phyloP scores from a whole-genome alignment of 352 stramenopile species.

The Thraustotheca clavata region DNA sequence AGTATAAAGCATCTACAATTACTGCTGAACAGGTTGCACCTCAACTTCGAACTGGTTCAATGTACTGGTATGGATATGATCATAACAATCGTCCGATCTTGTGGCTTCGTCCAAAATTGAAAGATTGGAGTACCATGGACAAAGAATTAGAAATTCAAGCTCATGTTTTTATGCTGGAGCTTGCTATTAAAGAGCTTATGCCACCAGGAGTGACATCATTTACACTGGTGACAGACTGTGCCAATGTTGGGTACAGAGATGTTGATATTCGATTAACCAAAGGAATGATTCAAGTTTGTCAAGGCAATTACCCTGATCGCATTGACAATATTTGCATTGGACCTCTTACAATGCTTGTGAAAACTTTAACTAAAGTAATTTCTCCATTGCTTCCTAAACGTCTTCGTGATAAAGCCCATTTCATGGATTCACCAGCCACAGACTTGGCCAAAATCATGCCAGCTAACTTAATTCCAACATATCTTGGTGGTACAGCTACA shows the following conservation, averaged over 20 bases:
- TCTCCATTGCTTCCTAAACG: slow-evolving; percentile 47
- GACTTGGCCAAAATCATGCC: slow-evolving; percentile 54
- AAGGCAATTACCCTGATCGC: slow-evolving; percentile 56
- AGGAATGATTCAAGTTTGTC: slow-evolving; percentile 39
- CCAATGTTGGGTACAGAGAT: slow-evolving; percentile 35
- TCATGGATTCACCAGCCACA: slow-evolving; percentile 43
- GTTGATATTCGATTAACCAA: slow-evolving; percentile 55
- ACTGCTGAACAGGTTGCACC: slow-evolving; percentile 33
- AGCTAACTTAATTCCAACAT: slow-evolving; percentile 38
- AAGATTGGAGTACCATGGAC: slow-evolving; percentile 49
- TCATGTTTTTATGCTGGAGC: slow-evolving; percentile 50
- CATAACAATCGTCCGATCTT: slow-evolving; percentile 54
- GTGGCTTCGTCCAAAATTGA: slow-evolving; percentile 50
- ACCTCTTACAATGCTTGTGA: slow-evolving; percentile 44
- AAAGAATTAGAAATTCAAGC: slow-evolving; percentile 44
- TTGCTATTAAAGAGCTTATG: slow-evolving; percentile 46
- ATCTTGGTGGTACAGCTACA: slow-evolving; percentile 35
- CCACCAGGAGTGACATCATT: slow-evolving; percentile 44
- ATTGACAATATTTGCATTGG: slow-evolving; percentile 51
- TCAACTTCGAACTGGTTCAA: slow-evolving; percentile 39
- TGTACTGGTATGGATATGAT: slow-evolving; percentile 73
- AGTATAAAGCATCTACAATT: slow-evolving; percentile 34
- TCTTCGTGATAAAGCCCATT: slow-evolving; percentile 40
- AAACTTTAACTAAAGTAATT: slow-evolving; percentile 37
- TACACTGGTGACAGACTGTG: slow-evolving; percentile 48